phyloP scores from a whole-genome alignment of 495 filamentous ascomycete genomes.

The Neurospora sp. region DNA sequence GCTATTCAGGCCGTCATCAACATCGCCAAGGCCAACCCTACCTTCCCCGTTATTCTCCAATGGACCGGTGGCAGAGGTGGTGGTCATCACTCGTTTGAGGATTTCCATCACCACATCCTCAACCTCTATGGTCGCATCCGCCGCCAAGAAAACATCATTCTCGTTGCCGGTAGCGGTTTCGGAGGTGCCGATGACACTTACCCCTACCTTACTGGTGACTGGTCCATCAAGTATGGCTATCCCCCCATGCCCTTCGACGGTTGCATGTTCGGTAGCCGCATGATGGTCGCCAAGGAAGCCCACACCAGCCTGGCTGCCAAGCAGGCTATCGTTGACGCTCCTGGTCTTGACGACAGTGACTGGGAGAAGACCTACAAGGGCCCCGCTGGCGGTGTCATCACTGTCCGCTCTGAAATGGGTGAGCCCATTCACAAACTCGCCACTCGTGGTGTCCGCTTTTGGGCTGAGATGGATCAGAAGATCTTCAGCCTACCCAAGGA shows the following conservation, averaged over 20 bases:
- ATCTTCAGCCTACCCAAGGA: slow-evolving; percentile 95
- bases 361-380: slow-evolving; percentile 98
- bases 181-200: slow-evolving; percentile 87
- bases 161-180: slow-evolving; percentile 87
- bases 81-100: slow-evolving; percentile 90
- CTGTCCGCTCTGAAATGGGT: slow-evolving; percentile 97
- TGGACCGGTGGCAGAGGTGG: slow-evolving; percentile 94
- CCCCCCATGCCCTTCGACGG: slow-evolving; percentile 93
- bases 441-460: slow-evolving; percentile 87
- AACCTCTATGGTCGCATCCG: slow-evolving; percentile 82
- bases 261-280: slow-evolving; percentile 77
- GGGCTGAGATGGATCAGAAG: slow-evolving; percentile 96
- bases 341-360: slow-evolving; percentile 73
- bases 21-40: slow-evolving; percentile 82
- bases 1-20: slow-evolving; percentile 86
- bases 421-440: slow-evolving; percentile 98
- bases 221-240: slow-evolving; percentile 78
- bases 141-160: slow-evolving; percentile 71
- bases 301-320: slow-evolving; percentile 90
- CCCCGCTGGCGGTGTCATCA: slow-evolving; percentile 84
- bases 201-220: slow-evolving; percentile 80
- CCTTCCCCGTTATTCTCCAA: slow-evolving; percentile 81
- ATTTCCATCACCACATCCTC: slow-evolving; percentile 90
- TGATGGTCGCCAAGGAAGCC: slow-evolving; percentile 93
- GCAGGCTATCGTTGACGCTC: slow-evolving; percentile 85